Evolutionary conservation across 1,139 yeast species (phyloP), one percentile per base, ranked within the genome.

Genomic region (Suhomyces maxii): DNA sequence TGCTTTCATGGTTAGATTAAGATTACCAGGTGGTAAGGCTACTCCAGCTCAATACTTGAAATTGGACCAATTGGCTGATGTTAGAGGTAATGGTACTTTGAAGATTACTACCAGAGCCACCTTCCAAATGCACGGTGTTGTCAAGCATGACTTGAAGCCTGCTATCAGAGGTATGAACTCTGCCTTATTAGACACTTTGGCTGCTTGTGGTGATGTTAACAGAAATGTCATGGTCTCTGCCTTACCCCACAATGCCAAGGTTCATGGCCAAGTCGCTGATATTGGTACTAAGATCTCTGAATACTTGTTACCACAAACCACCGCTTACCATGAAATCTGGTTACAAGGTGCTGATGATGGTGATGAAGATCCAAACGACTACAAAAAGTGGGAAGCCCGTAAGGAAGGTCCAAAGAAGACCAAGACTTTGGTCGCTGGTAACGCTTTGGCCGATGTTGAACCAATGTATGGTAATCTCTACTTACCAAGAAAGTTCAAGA

Each of bases 121-220:
- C 11, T 90, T 86, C 82, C 99, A 93, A 76, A 77, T 91, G 53
- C 99, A 93, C 61, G 98, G 99, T 66, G 83, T 93, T 51, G 89
- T 93, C 48, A 93, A 93, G 71, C 91, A 86, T 65, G 80, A 91
- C 61, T 77, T 93, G 67, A 90, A 89, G 69, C 90, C 95, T 14
- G 86, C 96, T 2, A 89, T 93, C 55, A 86, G 96, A 73, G 96
- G 95, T 42, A 90, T 93, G 85, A 91, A 91, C 66, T 75, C 96
- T 25, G 86, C 85, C 10, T 79, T 91, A 59, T 80, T 93, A 83
- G 98, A 93, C 64, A 91, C 98, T 11, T 80, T 93, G 50, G 98
- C 96, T 52, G 99, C 98, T 2, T 91, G 97, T 77, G 99, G 99
- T 76, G 99, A 93, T 73, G 98, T 91, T 37, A 89, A 89, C 71